A percentile compares a stretch with the other conserved stretches of the same genome.
These are phyloP conservation scores for Melaleuca quinquenervia DNA, from an alignment of 345 rosid genomes.

Conservation along the genomic window DNA sequence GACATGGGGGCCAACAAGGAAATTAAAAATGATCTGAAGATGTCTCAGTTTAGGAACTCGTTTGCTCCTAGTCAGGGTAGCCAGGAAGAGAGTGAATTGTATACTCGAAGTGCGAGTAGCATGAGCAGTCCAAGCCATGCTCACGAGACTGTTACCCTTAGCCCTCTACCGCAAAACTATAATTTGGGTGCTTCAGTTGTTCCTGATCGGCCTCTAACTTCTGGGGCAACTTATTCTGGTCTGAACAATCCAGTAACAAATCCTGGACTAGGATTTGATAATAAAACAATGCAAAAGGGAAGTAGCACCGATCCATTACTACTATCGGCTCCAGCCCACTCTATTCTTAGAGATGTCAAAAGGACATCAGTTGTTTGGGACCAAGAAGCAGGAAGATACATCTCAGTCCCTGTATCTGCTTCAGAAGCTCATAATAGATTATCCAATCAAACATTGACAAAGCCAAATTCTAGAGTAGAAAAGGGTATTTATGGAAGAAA, in stretches of 20 bases:
- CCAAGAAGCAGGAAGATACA: slow-evolving; percentile 88
- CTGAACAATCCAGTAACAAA: slow-evolving; percentile 11
- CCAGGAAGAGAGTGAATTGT: slow-evolving; percentile 76
- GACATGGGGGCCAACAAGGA: slow-evolving; percentile 58
- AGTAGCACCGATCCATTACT: slow-evolving; percentile 44
- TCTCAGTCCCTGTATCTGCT: slow-evolving; percentile 68
- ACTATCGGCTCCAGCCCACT: slow-evolving; percentile 58
- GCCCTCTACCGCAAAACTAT: slow-evolving; percentile 66
- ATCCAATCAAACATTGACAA: slow-evolving; percentile 20
- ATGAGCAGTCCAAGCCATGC: slow-evolving; percentile 83
- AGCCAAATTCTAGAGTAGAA: slow-evolving; percentile 29
- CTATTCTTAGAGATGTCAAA: slow-evolving; percentile 82
- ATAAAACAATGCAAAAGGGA: slow-evolving; percentile 47
- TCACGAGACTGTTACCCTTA: slow-evolving; percentile 69
- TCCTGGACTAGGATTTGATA: slow-evolving; percentile 39
- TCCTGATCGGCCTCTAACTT: slow-evolving; percentile 35
- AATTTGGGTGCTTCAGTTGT: slow-evolving; percentile 19
- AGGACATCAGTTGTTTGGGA: slow-evolving; percentile 90
- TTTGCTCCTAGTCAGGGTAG: slow-evolving; percentile 85
- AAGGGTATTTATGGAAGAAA: slow-evolving; percentile 27
- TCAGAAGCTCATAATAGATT: slow-evolving; percentile 56
- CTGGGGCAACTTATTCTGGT: slow-evolving; percentile 22
- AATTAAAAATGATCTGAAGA: slow-evolving; percentile 37
- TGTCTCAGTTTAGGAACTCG: slow-evolving; percentile 46
- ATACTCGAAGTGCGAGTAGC: slow-evolving; percentile 81